Percentiles rank a stretch among this genome's conserved stretches.
Conservation (phyloP, 116 monocot species). For the Thalassia testudinum region DNA sequence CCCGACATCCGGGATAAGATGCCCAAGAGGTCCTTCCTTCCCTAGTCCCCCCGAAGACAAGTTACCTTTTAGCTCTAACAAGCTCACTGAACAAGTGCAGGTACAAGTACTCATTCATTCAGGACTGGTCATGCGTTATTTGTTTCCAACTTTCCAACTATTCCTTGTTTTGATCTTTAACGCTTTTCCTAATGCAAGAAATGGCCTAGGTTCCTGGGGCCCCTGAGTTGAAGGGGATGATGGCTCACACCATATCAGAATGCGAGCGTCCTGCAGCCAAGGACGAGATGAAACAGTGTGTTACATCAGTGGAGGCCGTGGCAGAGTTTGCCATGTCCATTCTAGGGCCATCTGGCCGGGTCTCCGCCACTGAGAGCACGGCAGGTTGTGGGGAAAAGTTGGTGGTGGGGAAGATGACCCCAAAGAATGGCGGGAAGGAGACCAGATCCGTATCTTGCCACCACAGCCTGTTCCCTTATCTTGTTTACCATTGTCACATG, state of each 20-base stretch:
- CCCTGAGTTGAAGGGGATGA: neutral
- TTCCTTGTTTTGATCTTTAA: neutral
- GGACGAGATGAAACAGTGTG: slow-evolving; percentile 28
- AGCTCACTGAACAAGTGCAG: slow-evolving; percentile 7
- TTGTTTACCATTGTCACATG: slow-evolving; percentile 38
- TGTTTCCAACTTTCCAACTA: no score
- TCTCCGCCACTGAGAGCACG: slow-evolving; percentile 11
- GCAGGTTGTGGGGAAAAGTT: slow-evolving; percentile 14
- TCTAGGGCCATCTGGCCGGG: slow-evolving; percentile 11
- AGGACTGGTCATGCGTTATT: no score
- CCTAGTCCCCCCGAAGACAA: slow-evolving; percentile 10
- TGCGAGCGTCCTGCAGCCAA: slow-evolving; percentile 17
- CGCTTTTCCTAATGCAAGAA: neutral
- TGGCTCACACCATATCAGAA: slow-evolving; percentile 12
- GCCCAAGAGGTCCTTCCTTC: slow-evolving; percentile 33
- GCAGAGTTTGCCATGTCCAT: slow-evolving; percentile 20
- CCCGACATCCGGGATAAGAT: slow-evolving; percentile 31
- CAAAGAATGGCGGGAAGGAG: slow-evolving; percentile 15
- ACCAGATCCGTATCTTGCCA: slow-evolving; percentile 33
- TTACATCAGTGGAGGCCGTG: slow-evolving; percentile 25
- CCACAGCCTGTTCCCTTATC: slow-evolving; percentile 44
- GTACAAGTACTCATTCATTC: neutral
- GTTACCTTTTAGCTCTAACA: slow-evolving; percentile 15
- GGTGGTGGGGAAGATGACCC: slow-evolving; percentile 14
- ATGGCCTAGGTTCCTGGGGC: neutral